phyloP scores from a whole-genome alignment of 768 basidiomycete genomes.

The Trametes elegans region DNA sequence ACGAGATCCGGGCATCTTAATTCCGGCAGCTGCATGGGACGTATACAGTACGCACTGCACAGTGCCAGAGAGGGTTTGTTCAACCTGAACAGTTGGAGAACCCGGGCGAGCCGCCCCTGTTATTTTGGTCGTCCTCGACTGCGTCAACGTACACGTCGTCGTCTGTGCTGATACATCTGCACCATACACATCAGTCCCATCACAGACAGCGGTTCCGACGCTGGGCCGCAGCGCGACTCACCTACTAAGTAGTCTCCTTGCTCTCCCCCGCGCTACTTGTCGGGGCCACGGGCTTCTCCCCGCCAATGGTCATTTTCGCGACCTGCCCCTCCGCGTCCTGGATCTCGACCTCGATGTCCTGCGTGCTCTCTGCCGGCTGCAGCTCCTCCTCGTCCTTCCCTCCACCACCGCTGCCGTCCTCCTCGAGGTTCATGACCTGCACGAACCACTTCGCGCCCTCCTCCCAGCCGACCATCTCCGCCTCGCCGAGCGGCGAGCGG shows the following conservation, averaged over 20 bases:
- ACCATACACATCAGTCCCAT: neutral
- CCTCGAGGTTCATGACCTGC: slow-evolving; percentile 73
- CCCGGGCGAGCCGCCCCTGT: neutral
- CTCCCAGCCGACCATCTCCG: slow-evolving; percentile 76
- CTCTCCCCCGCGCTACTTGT: neutral
- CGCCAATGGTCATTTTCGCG: slow-evolving; percentile 50
- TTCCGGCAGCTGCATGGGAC: no score
- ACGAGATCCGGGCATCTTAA: no score
- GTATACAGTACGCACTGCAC: neutral
- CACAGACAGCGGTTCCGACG: no score
- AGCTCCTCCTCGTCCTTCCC: slow-evolving; percentile 39
- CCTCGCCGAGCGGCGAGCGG: slow-evolving; percentile 76
- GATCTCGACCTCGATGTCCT: slow-evolving; percentile 65
- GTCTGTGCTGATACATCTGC: neutral
- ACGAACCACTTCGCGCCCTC: slow-evolving; percentile 85
- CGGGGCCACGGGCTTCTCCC: no score
- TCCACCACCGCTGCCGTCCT: no score
- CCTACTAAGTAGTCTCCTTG: neutral
- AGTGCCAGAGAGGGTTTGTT: neutral
- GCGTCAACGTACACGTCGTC: neutral
- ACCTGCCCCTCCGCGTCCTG: slow-evolving; percentile 69
- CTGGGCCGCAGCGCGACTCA: neutral
- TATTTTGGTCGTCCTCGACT: slow-evolving; percentile 1
- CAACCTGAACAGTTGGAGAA: neutral
- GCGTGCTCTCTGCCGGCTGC: slow-evolving; percentile 32